Base-by-base conservation (phyloP, 73 alveolate genomes). In the Breviolum minutum region DNA sequence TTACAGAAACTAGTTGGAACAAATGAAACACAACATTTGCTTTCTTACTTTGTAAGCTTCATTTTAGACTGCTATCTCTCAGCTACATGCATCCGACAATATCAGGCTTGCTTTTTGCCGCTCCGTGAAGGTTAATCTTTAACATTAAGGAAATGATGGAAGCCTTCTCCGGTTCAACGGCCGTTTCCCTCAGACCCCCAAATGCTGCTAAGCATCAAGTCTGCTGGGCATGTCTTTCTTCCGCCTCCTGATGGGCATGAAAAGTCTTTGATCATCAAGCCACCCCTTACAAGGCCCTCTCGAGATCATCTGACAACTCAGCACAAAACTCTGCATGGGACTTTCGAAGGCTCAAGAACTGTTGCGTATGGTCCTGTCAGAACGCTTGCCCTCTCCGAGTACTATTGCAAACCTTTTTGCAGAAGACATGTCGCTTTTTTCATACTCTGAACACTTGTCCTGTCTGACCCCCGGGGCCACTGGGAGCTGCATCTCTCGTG, bases 221-320 rank as follows among this genome's bases (percentile, higher is more conserved):
- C 98, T 71, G 40, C 80, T 27, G 69, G 98, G 90, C 98, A 92
- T 92, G 90, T 63, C 48, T n/a, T 61, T 92, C n/a, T 64, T 80
- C 48, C 98, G 62, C 48, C 82, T 79, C 98, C 98, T 92, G 96
- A 62, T 48, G 8, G 4, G 63, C 27, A 60, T 62, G 11, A 54
- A 68, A 26, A 8, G 24, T 9, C 30, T n/a, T 29, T 27, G 20
- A 83, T 22, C 61, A n/a, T 40, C 54, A 40, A 40, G 54, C 22
- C 86, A 76, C 26, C 7, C 8, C 69, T 48, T 11, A 27, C 29
- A 5, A 62, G 79, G 24, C 95, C 8, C n/a, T 7, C 16, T 24
- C 27, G 24, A 83, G 26, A 13, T 13, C 14, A 20, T 4, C 69
- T 20, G 68, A 24, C 92, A n/a, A 11, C 87, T 70, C 17, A 89